Percentiles rank a stretch among this genome's conserved stretches.
Conservation (phyloP, 495 filamentous ascomycete genomes). For the Elasticomyces elasticus region DNA sequence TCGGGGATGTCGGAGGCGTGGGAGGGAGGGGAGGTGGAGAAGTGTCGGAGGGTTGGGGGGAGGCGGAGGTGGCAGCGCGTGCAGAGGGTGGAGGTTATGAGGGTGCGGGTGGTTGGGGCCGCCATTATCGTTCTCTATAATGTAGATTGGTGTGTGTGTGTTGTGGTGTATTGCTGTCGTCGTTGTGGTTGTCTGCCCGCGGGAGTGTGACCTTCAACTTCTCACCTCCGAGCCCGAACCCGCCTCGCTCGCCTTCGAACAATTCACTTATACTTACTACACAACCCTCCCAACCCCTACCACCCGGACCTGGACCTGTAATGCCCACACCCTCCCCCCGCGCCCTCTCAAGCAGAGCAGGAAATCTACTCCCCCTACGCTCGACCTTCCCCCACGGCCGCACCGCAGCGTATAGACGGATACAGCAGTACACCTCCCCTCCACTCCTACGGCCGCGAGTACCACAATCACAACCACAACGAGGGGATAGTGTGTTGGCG, state of each 20-base stretch:
- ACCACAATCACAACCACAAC: no score
- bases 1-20: not conserved
- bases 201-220: no score
- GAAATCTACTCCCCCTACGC: constrained; percentile 18
- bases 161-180: not conserved
- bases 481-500: no score
- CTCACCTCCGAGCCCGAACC: no score
- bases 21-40: constrained; percentile 8
- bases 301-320: no score
- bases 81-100: constrained; percentile 7
- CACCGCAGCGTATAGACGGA: constrained; percentile 49
- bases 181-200: no score
- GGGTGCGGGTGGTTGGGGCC: not conserved
- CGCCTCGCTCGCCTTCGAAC: no score
- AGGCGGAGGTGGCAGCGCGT: constrained; percentile 4
- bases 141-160: not conserved
- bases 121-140: not conserved
- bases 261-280: no score
- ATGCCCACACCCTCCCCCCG: constrained; percentile 28
- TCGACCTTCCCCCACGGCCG: constrained; percentile 37
- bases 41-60: not conserved
- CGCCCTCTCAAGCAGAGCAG: constrained; percentile 21
- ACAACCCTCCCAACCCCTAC: no score
- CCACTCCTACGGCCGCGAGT: constrained; percentile 13
- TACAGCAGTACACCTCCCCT: constrained; percentile 28